phyloP scores from a whole-genome alignment of 2,329 filamentous ascomycete species.

The Paraconiothyrium sp. region DNA sequence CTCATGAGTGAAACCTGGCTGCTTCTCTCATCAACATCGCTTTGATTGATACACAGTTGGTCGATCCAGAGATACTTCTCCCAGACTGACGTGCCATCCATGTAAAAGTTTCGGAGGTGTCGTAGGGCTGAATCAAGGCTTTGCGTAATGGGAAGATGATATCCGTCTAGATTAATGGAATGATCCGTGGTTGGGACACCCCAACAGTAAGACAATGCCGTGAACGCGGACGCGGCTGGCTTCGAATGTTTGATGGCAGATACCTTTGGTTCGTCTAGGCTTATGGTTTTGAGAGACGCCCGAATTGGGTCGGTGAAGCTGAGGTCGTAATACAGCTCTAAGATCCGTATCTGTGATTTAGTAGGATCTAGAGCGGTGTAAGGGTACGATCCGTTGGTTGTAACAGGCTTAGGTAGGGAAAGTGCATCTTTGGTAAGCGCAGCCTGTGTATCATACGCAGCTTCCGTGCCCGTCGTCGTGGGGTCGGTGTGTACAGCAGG shows the following conservation, averaged over 20 bases:
- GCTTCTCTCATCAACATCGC: constrained; percentile 17
- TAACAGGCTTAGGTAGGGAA: too few species aligned
- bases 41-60: constrained; percentile 22
- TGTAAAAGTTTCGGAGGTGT: constrained; percentile 7
- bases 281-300: constrained; percentile 1
- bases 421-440: too few species aligned
- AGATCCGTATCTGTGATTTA: constrained; percentile 8
- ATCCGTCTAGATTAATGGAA: not conserved
- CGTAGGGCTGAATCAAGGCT: constrained; percentile 14
- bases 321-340: not conserved
- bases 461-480: too few species aligned
- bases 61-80: constrained; percentile 11
- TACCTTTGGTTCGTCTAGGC: constrained; percentile 1
- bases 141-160: constrained; percentile 7
- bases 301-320: constrained; percentile 11
- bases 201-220: not conserved
- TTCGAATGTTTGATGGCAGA: not conserved
- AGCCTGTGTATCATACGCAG: too few species aligned
- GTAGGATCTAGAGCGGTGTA: constrained; percentile 12
- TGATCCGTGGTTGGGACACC: not conserved
- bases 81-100: not conserved
- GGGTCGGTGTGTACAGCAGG: too few species aligned
- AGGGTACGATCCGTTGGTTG: not conserved
- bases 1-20: constrained; percentile 22
- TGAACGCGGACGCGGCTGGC: not conserved